Conservation (phyloP, 208 protist species). For the Trypanosoma melophagium region DNA sequence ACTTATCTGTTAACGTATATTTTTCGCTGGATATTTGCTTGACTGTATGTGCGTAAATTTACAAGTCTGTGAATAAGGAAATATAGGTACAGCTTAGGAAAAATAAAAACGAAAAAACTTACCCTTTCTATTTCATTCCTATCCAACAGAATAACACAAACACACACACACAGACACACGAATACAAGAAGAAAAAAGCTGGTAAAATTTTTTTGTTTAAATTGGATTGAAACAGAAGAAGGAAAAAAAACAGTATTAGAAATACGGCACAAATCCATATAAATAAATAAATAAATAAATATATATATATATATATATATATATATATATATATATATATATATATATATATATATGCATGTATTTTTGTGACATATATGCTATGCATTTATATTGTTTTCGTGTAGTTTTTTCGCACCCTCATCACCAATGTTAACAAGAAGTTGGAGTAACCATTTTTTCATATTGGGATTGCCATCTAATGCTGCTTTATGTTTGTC, state of each 20-base stretch:
- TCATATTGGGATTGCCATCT: conserved; percentile 68
- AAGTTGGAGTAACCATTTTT: conserved; percentile 78
- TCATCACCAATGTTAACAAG: conserved; percentile 83
- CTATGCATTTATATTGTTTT: conserved; percentile 28
- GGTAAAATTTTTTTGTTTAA: conserved; percentile 4
- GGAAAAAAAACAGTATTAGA: conserved; percentile 24
- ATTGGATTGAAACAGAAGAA: conserved; percentile 3
- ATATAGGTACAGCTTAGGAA: neutral
- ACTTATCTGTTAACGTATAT: neutral
- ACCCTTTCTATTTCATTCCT: neutral
- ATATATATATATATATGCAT: no score
- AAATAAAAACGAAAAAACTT: neutral
- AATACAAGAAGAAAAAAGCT: neutral
- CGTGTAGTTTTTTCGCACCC: conserved; percentile 52
- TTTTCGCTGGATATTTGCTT: neutral
- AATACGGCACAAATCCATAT: conserved; percentile 14
- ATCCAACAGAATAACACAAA: conserved; percentile 6
- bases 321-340: no score
- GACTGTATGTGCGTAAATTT: neutral
- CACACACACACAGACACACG: no score
- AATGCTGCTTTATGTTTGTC: conserved; percentile 74
- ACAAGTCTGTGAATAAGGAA: neutral
- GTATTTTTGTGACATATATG: neutral
- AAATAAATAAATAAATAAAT: neutral
- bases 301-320: no score